Evolutionary conservation across 2,329 filamentous ascomycete species (phyloP), one percentile per base, ranked within the genome.

Genomic region (Alternaria alternata): DNA sequence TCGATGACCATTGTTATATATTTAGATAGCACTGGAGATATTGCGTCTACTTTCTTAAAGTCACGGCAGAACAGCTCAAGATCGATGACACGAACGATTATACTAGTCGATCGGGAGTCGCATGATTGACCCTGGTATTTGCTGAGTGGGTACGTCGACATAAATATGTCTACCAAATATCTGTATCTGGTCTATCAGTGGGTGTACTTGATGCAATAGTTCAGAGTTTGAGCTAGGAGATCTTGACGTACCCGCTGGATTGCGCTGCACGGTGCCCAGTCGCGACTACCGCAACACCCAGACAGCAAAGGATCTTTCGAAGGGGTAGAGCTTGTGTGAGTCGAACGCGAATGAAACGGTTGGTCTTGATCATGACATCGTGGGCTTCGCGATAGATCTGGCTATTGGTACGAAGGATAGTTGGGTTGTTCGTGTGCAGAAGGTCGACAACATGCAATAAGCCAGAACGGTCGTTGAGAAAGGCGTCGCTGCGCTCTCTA

Each of bases 331-430:
- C 5, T 16, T 36, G 11, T 36, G 5, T 14, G 22, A 24, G 22
- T 24, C 32, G 4, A 12, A 36, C 12, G 2, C 32, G 32, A 36
- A 36, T 36, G 12, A 36, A 36, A 14, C 32, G 32, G 32, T 36
- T 36, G 12, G 32, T 36, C 12, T 36, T 68, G 28, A 66, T 49
- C 66, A 66, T 59, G 24, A 58, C 46, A 36, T 60, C 47, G 12
- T 6, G 7, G 32, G 32, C 32, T 16, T 36, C 32, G 32, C 32
- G 32, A 36, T 36, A 3, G 14, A 36, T 36, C 32, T 36, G 32
- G 32, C 12, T 36, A 16, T 16, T 36, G 14, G 14, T 6, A 16
- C 14, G 32, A 16, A 36, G 14, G 14, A 36, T 16, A 14, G 32
- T 36, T 6, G 14, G 12, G 14, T 7, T 9, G 32, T 36, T 36